Evolutionary conservation across 2,329 filamentous ascomycete genomes (phyloP), one percentile per base, ranked within the genome.

Genomic region (Aciculosporium take): DNA sequence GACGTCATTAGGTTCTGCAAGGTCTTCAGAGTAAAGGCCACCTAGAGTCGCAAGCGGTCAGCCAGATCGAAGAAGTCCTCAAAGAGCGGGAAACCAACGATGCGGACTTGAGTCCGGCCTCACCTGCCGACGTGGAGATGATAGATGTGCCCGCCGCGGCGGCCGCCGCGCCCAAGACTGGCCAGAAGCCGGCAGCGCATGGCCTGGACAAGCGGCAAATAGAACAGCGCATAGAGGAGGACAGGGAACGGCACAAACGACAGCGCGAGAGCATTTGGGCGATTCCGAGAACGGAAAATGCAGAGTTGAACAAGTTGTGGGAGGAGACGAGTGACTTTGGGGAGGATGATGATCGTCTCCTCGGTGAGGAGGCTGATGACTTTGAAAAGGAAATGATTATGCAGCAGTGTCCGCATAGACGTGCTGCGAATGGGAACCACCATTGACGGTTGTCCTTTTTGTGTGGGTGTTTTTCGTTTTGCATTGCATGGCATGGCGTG

Each of bases 201-300:
- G 59, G 64, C 13, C 59, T 91, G 39, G 85, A 95, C 54, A 91
- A 89, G 62, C 74, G 82, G 42, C 84, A 94, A 63, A 84, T 95
- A 40, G 88, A 96, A 63, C 88, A 96, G 65, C 72, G 91, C 31
- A 94, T 98, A 48, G 93, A 98, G 53, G 93, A 98, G 62, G 91
- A 98, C 60, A 71, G 91, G 3, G 91, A 98, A 60, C 70, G 91
- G 33, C 93, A 98, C 61, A 98, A 98, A 68, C 69, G 89, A 33
- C 67, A 89, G 53, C 69, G 91, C 18, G 91, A 98, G 64, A 87
- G 80, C 52, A 93, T 94, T 47, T 98, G 93, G 91, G 85, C 87
- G 0, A 79, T 94, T 2, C 76, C 76, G 24, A 70, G 73, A 7
- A 53, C 50, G 7, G 69, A 74, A 21, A 74, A 79, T 28, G 64